Evolutionary conservation across 2,329 filamentous ascomycete species (phyloP).

Genomic region (Berkeleyomyces rouxiae): DNA sequence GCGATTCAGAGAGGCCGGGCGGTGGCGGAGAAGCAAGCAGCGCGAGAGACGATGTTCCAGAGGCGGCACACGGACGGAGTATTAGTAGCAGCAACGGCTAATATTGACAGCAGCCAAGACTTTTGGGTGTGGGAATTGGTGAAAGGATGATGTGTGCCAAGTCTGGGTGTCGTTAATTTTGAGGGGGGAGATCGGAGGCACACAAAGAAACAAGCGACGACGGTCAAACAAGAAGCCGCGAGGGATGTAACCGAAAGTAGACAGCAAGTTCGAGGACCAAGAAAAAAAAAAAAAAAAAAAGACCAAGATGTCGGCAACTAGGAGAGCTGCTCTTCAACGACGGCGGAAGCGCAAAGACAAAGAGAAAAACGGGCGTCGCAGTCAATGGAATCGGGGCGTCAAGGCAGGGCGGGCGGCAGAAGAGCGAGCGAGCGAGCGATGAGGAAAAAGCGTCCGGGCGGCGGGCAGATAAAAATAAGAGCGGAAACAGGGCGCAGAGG

Average conservation of each 20-base stretch:
- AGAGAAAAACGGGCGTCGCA: neutral
- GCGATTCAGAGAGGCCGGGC: neutral
- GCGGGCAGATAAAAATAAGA: neutral
- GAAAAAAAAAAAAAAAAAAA: neutral
- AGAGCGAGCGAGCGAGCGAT: neutral
- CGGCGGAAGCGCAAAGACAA: neutral
- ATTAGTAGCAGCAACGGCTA: neutral
- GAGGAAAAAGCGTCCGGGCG: neutral
- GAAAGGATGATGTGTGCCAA: neutral
- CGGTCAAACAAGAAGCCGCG: neutral
- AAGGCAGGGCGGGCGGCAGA: neutral
- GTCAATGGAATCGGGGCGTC: neutral
- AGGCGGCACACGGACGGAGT: neutral
- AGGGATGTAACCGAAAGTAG: neutral
- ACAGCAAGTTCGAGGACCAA: neutral
- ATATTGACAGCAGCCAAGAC: neutral
- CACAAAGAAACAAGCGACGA: neutral
- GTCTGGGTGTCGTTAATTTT: neutral
- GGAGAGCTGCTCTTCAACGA: neutral
- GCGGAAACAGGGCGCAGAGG: neutral
- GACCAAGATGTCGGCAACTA: neutral
- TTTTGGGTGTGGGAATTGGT: neutral
- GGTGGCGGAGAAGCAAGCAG: neutral
- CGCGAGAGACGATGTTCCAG: neutral
- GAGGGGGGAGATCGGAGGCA: neutral